Conservation (phyloP, 257 asterid genomes). For the Solanum rostratum region DNA sequence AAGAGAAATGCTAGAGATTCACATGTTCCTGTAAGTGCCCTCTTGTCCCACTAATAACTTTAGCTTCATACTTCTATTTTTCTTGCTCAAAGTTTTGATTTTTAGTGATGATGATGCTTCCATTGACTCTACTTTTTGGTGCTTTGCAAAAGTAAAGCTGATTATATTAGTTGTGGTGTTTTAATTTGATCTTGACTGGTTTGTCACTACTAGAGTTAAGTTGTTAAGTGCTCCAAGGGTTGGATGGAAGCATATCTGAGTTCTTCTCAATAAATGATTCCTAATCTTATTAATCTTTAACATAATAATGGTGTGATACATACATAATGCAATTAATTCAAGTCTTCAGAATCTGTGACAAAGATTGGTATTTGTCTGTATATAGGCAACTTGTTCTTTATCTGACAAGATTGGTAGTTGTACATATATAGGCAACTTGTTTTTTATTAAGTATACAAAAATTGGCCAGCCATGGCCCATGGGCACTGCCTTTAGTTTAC, state of each 20-base stretch:
- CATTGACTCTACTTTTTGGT: no score
- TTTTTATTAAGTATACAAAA: background rate
- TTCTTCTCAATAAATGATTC: no score
- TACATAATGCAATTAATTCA: background rate
- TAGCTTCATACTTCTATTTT: background rate
- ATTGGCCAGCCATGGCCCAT: background rate
- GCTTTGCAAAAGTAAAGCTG: no score
- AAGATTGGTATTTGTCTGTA: background rate
- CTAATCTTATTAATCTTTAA: no score
- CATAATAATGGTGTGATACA: background rate
- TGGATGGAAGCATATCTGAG: no score
- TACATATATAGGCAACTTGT: background rate
- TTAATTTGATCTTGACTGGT: no score
- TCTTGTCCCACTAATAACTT: background rate
- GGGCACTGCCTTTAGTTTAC: background rate
- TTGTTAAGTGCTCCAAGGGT: no score
- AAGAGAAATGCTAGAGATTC: conserved; percentile 62
- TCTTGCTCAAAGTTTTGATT: background rate
- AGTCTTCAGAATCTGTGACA: background rate
- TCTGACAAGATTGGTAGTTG: background rate
- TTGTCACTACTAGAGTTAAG: no score
- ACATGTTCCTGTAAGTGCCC: conserved; percentile 32
- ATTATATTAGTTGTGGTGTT: no score
- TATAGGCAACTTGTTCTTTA: background rate
- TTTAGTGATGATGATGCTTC: background rate